Evolutionary conservation across 345 rosid genomes (phyloP).

Genomic region (Eucalyptus microcorys): DNA sequence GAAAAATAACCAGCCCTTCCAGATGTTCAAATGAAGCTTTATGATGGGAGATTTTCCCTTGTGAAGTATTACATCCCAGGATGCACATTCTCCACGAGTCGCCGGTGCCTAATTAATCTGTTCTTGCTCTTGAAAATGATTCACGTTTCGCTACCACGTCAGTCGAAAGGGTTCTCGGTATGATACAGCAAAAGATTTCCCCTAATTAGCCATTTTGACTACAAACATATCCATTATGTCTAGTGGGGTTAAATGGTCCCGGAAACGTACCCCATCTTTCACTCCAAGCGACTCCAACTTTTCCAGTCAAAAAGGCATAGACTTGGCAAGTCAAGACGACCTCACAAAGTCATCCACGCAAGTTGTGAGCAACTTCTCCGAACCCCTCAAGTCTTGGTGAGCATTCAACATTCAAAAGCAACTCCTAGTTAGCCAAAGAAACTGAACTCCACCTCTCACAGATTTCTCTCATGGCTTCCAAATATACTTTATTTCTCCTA

Average conservation of each 20-base stretch:
- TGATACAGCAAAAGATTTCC: not conserved
- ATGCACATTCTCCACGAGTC: no score
- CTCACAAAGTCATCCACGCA: not conserved
- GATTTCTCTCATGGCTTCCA: not conserved
- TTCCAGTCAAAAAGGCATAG: not conserved
- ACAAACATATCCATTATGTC: not conserved
- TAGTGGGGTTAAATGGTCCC: fast-evolving
- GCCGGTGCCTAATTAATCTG: no score
- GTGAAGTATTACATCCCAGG: not conserved
- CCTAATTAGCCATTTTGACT: not conserved
- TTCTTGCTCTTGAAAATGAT: no score
- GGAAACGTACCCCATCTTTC: not conserved
- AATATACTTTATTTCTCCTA: not conserved
- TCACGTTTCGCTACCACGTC: fast-evolving
- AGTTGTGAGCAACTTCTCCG: not conserved
- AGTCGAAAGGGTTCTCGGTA: fast-evolving
- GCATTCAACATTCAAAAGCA: not conserved
- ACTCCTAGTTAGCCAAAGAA: not conserved
- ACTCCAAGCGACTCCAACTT: not conserved
- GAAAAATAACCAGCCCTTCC: not conserved
- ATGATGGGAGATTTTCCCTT: not conserved
- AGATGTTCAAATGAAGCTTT: not conserved
- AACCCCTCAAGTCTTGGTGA: not conserved
- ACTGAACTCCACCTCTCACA: not conserved
- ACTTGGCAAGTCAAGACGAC: not conserved